Evolutionary conservation across 352 stramenopile species (phyloP), one percentile per base, ranked within the genome.

Genomic region (Pythium monospermum): DNA sequence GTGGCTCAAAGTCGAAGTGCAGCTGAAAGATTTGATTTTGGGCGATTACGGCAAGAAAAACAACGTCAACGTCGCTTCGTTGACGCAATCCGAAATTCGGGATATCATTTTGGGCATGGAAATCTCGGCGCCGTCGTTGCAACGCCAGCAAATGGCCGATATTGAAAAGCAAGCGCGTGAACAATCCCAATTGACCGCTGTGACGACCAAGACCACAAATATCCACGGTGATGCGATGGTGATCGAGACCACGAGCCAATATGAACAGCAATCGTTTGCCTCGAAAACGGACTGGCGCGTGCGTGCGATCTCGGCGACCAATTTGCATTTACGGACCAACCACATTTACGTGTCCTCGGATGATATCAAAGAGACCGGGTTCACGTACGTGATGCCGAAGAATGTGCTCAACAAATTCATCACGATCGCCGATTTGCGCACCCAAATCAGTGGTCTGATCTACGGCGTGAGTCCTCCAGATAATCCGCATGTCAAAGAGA

Each of bases 51-150:
- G 96, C 51, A 99, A 99, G 76, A 99, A 99, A 69, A 99, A 99
- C 76, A 99, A 99, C 66, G 97, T 99, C 26, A 99, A 99, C 71
- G 97, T 99, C 8, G 96, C 95, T 16, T 99, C 96, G 45, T 76
- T 99, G 54, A 99, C 97, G 2, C 96, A 99, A 62, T 98, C 91
- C 40, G 97, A 99, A 72, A 99, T 99, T 46, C 90, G 97, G 48
- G 97, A 99, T 65, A 99, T 99, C 60, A 99, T 99, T 70, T 68
- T 99, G 27, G 97, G 97, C 54, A 99, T 99, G 96, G 97, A 99
- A 71, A 99, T 99, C 61, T 97, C 96, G 28, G 96, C 97, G 41
- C 97, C 97, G 38, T 99, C 95, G 22, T 79, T 99, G 48, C 97
- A 99, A 62, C 87, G 97, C 6, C 97, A 99, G 66, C 97, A 99